phyloP scores from a whole-genome alignment of 352 stramenopile genomes.

The Phytopythium montanum region DNA sequence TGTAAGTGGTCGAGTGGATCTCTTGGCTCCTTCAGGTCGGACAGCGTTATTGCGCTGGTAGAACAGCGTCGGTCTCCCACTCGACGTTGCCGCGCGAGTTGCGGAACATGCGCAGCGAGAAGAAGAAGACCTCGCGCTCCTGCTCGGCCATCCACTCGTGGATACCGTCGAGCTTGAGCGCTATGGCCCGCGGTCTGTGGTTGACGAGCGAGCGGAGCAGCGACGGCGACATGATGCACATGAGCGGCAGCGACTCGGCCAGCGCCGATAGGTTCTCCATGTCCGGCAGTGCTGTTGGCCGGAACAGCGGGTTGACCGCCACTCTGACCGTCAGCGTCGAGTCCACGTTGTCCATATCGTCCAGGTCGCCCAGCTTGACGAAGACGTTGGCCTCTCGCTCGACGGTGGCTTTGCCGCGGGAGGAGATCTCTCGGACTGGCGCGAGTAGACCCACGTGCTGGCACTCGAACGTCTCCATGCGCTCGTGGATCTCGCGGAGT shows the following conservation, averaged over 20 bases:
- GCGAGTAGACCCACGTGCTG: conserved; percentile 27
- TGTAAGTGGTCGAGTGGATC: too few relatives aligned
- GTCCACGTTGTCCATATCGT: conserved; percentile 12
- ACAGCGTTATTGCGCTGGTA: conserved; percentile 6
- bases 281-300: conserved; percentile 14
- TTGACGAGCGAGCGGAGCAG: conserved; percentile 5
- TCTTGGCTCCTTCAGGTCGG: background rate
- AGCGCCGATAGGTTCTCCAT: conserved; percentile 13
- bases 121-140: conserved; percentile 24
- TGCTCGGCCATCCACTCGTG: conserved; percentile 15
- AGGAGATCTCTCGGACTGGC: conserved; percentile 5
- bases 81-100: conserved; percentile 15
- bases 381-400: conserved; percentile 11
- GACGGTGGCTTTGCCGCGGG: conserved; percentile 4
- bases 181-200: background rate
- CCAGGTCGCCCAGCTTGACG: conserved; percentile 17
- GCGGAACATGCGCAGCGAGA: conserved; percentile 30
- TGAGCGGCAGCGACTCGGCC: conserved; percentile 17
- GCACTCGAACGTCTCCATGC: conserved; percentile 24
- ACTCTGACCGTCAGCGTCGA: conserved; percentile 18
- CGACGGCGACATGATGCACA: conserved; percentile 21
- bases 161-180: conserved; percentile 20
- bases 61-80: conserved; percentile 32
- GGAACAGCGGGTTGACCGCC: conserved; percentile 21
- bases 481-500: conserved; percentile 10